These are phyloP conservation scores for Colletotrichum musae DNA, from an alignment of 2,329 filamentous ascomycete genomes.

Conservation along the genomic window DNA sequence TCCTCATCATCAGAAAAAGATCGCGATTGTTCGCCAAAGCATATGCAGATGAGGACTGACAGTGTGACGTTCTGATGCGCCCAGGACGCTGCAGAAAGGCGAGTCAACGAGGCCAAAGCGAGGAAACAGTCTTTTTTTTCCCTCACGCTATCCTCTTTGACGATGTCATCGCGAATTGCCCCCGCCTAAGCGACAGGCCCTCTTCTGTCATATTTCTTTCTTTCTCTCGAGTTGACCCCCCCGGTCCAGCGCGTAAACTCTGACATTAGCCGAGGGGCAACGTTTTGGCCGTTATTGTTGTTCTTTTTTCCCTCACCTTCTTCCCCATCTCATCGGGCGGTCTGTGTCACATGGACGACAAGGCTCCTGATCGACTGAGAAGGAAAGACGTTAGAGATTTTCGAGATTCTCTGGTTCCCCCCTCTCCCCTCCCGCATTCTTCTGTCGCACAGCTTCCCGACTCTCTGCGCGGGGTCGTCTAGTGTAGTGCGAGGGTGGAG, in stretches of 20 bases:
- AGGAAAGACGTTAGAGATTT: conserved; percentile 6
- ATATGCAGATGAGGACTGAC: conserved; percentile 40
- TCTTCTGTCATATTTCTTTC: conserved; percentile 21
- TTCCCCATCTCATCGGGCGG: conserved; percentile 16
- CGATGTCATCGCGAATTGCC: conserved; percentile 31
- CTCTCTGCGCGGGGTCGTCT: not conserved
- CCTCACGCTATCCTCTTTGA: conserved; percentile 38
- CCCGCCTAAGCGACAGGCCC: conserved; percentile 17
- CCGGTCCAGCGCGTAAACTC: conserved; percentile 18
- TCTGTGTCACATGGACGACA: conserved; percentile 22
- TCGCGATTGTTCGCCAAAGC: conserved; percentile 27
- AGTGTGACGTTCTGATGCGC: conserved; percentile 31
- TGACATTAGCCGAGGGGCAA: conserved; percentile 15
- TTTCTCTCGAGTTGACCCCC: conserved; percentile 6
- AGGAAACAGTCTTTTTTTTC: conserved; percentile 16
- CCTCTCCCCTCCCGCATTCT: conserved; percentile 4
- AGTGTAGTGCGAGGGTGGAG: not conserved
- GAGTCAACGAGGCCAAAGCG: conserved; percentile 12
- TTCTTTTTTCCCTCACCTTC: conserved; percentile 9
- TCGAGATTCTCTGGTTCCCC: conserved; percentile 6
- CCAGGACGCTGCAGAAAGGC: conserved; percentile 33
- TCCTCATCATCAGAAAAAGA: conserved; percentile 29
- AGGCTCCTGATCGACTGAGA: conserved; percentile 26
- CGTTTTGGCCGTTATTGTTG: conserved; percentile 18
- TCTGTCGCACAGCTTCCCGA: conserved; percentile 6